These are phyloP conservation scores for Saturnispora galanensis DNA, from an alignment of 805 yeast genomes.

Conservation along the genomic window DNA sequence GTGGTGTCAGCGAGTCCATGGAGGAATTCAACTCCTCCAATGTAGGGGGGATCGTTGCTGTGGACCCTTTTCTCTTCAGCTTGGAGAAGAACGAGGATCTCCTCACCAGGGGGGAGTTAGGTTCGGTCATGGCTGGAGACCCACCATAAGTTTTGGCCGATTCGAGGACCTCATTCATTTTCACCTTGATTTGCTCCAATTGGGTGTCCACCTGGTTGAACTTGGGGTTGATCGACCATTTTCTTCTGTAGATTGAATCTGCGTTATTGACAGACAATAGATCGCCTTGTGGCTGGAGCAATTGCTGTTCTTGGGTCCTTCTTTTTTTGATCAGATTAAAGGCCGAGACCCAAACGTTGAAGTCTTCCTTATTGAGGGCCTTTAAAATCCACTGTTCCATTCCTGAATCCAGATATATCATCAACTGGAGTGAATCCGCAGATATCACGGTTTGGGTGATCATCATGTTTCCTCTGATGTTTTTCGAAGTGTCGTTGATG, in stretches of 20 bases:
- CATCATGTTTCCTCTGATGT: constrained; percentile 87
- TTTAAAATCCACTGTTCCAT: constrained; percentile 89
- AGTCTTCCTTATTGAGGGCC: constrained; percentile 54
- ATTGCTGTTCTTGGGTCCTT: constrained; percentile 14
- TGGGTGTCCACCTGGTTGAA: background rate
- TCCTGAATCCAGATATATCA: constrained; percentile 84
- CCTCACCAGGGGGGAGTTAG: background rate
- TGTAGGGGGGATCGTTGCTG: too few species aligned
- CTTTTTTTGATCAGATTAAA: constrained; percentile 43
- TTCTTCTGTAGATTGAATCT: constrained; percentile 1
- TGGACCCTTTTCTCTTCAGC: constrained; percentile 5
- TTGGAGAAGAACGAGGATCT: constrained; percentile 7
- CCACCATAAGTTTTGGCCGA: too few species aligned
- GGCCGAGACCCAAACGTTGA: constrained; percentile 76
- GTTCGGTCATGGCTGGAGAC: background rate
- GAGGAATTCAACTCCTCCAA: too few species aligned
- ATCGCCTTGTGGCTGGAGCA: background rate
- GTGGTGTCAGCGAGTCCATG: background rate
- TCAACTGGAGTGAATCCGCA: constrained; percentile 56
- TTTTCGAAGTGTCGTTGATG: constrained; percentile 56
- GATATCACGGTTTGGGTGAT: constrained; percentile 72
- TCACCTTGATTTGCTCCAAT: too few species aligned
- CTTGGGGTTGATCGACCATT: constrained; percentile 3
- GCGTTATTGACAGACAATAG: constrained; percentile 1
- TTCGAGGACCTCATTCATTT: too few species aligned